Evolutionary conservation across 2,329 filamentous ascomycete genomes (phyloP), one percentile per base, ranked within the genome.

Genomic region (Seiridium cupressi): DNA sequence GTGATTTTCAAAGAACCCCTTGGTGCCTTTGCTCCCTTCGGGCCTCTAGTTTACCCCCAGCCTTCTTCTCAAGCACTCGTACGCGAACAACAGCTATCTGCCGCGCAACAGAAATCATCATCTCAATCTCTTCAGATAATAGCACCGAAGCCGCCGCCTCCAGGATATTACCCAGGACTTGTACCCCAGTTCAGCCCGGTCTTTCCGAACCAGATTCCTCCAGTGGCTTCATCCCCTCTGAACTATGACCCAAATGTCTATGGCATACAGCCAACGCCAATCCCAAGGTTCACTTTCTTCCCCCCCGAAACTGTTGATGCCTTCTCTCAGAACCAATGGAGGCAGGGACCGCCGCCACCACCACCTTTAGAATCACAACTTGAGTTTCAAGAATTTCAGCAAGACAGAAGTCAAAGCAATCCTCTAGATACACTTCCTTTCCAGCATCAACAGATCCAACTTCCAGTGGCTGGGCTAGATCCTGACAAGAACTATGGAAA

Each of bases 1-100:
- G 87, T 95, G 58, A 81, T 92, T 61, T 95, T 94, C 81, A 94
- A 92, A 72, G 84, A 91, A 55, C 88, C 88, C 4, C 77, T 89
- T 60, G 85, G 86, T 57, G 80, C 84, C 44, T 86, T 81, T 63
- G 77, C 76, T 51, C 77, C 79, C 51, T 76, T 73, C 67, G 76
- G 73, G 47, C 78, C 73, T 60, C 79, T 81, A 18, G 69, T 77
- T 38, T 84, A 81, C 63, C 74, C 78, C 70, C 69, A 72, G 4
- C 77, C 77, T 34, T 77, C 76, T 38, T 76, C 81, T 26, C 79
- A 74, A 58, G 77, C 79, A 10, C 74, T 80, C 51, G 72, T 81
- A 67, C 74, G 70, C 59, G 70, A 73, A 48, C 71, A 80, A 51
- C 78, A 79, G 48, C 72, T 81, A 58, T 74, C 81, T 9, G 72